Evolutionary conservation across 2,329 filamentous ascomycete genomes (phyloP), one percentile per base, ranked within the genome.

Genomic region (Sphaerulina populicola): DNA sequence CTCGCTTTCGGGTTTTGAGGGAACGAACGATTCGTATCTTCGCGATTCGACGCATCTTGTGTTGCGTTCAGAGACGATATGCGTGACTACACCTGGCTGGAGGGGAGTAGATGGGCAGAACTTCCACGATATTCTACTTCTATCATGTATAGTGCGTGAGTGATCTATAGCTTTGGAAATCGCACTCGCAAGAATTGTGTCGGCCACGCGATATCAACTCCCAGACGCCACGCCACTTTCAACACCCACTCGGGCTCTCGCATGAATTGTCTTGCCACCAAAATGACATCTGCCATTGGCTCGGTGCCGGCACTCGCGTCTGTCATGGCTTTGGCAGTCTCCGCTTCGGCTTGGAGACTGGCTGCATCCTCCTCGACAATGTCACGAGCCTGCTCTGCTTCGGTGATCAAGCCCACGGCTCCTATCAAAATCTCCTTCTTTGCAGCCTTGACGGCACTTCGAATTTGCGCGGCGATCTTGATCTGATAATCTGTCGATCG

Each of bases 201-300:
- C 4, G 75, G 74, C 65, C 73, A 72, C 0, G 70, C 68, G 47
- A 78, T 65, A 53, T 76, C 70, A 0, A 78, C 68, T 3, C 69
- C 71, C 52, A 79, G 53, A 58, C 71, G 68, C 65, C 71, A 73
- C 7, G 74, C 76, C 1, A 77, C 74, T 38, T 63, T 72, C 33
- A 78, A 55, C 27, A 78, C 76, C 76, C 76, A 78, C 56, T 77
- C 75, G 0, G 76, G 74, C 63, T 78, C 76, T 6, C 76, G 66
- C 69, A 79, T 70, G 53, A 79, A 78, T 55, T 79, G 76, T 39
- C 75, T 68, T 0, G 72, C 76, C 33, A 79, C 69, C n/a, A 78
- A 57, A 21, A 78, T 67, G 0, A 72, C 71, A 66, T 79, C 76
- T 0, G 75, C 72, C 68, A 68, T 64, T 0, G 65, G 63, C 48